Conservation (phyloP, 1,139 yeast genomes). For the Suhomyces maxii region DNA sequence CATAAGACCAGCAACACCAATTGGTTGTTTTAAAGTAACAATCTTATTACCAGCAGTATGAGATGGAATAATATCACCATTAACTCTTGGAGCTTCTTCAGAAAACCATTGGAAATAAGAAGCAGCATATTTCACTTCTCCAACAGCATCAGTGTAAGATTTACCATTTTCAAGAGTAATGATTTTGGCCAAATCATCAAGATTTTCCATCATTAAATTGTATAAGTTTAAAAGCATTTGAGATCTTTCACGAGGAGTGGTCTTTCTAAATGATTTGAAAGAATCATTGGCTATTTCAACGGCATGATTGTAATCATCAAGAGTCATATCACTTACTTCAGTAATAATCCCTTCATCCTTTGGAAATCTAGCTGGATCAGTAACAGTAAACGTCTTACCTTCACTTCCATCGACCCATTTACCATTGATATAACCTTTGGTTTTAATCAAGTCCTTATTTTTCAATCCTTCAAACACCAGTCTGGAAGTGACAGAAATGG, state of each 20-base stretch:
- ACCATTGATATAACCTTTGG: constrained; percentile 47
- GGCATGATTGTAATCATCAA: constrained; percentile 38
- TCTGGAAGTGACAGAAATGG: constrained; percentile 10
- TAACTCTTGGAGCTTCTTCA: constrained; percentile 36
- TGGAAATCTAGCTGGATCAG: constrained; percentile 45
- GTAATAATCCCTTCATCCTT: constrained; percentile 33
- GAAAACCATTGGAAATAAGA: constrained; percentile 41
- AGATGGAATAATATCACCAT: constrained; percentile 28
- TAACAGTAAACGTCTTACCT: constrained; percentile 37
- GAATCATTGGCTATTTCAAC: constrained; percentile 39
- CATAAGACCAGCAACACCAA: constrained; percentile 87
- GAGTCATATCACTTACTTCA: constrained; percentile 37
- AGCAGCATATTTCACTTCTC: constrained; percentile 35
- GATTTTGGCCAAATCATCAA: constrained; percentile 31
- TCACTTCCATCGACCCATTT: constrained; percentile 36
- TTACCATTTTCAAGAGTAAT: constrained; percentile 36
- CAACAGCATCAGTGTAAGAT: constrained; percentile 32
- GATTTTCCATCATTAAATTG: constrained; percentile 25
- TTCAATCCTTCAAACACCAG: constrained; percentile 23
- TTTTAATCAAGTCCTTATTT: constrained; percentile 34
- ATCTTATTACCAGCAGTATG: constrained; percentile 18
- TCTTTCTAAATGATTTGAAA: constrained; percentile 35
- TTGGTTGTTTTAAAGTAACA: constrained; percentile 28
- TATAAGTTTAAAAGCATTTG: constrained; percentile 35
- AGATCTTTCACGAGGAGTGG: constrained; percentile 42